Conservation (phyloP, 345 rosid species). For the Brassica carinata region DNA sequence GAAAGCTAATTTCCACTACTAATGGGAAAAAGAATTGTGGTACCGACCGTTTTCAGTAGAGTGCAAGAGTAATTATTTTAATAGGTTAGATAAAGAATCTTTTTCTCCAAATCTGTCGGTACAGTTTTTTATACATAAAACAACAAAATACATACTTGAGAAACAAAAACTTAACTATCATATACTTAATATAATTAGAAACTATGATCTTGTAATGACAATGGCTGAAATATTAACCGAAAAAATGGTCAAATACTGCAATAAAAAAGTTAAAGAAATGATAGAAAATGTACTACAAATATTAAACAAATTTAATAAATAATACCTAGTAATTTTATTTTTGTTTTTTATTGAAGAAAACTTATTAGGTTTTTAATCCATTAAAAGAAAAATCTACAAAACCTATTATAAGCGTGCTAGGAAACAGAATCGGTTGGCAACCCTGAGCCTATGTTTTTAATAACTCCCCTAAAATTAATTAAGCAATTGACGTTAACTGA, state of each 20-base stretch:
- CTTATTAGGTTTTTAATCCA: not conserved
- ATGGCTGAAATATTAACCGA: not conserved
- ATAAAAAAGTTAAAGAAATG: not conserved
- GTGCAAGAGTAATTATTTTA: slow-evolving; percentile 20
- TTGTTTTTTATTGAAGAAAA: not conserved
- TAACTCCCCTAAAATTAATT: not conserved
- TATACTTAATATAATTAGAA: not conserved
- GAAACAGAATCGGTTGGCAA: not conserved
- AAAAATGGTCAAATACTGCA: not conserved
- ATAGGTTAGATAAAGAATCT: not conserved
- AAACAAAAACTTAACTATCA: not conserved
- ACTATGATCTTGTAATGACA: not conserved
- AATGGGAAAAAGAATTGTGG: slow-evolving; percentile 2
- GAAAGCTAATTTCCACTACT: slow-evolving; percentile 13
- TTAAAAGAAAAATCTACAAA: not conserved
- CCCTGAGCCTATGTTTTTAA: not conserved
- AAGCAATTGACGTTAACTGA: not conserved
- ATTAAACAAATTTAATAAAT: not conserved
- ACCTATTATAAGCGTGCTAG: not conserved
- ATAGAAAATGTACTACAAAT: not conserved
- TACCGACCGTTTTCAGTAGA: slow-evolving; percentile 30
- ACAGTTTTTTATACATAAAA: slow-evolving; percentile 16
- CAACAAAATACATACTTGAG: not conserved
- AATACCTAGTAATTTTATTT: not conserved
- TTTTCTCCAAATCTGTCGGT: slow-evolving; percentile 28